Base-by-base conservation (phyloP, 805 yeast species). In the Saturnispora diversa region DNA sequence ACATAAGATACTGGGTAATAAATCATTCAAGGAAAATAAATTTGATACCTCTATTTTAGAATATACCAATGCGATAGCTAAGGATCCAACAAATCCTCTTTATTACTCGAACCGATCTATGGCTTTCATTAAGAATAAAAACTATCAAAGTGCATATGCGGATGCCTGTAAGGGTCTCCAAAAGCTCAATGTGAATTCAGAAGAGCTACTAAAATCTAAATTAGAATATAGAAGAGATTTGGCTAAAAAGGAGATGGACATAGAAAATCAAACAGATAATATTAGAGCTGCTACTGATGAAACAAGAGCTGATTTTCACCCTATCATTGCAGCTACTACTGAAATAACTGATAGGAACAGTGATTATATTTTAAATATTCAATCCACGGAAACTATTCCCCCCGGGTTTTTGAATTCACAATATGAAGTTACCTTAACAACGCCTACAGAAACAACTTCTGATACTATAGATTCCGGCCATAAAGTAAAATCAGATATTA, bases 101-200 rank as follows among this genome's bases (percentile, higher is more conserved):
- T 60, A 77, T 1, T 77, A 68, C 52, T 72, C 88, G n/a, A 83
- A 83, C 52, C 60, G 81, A 32, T 82, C 92, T 0, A 75, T 77
- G 64, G 67, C 84, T n/a, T 67, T 71, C 46, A 53, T 80, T 30
- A 75, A 77, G 42, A 53, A 76, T 4, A 40, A 42, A 3, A 49
- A 57, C 4, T 64, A 74, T 0, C 44, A 44, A 4, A 45, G 44
- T 16, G 58, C 61, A 9, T 33, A 38, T n/a, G 33, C 35, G 2
- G 51, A 30, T 15, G 22, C 33, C 1, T 25, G 6, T 12, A 26
- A 26, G 7, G 29, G 31, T 4, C 23, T 29, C n/a, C 15, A 39
- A 13, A 1, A 22, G 16, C 10, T 30, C 7, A 12, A 22, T 5
- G 7, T 25, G 15, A 25, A 23, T 12, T 17, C 37, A 12, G 31